Conservation (phyloP, 768 basidiomycete genomes). For the Royoungia palumana region DNA sequence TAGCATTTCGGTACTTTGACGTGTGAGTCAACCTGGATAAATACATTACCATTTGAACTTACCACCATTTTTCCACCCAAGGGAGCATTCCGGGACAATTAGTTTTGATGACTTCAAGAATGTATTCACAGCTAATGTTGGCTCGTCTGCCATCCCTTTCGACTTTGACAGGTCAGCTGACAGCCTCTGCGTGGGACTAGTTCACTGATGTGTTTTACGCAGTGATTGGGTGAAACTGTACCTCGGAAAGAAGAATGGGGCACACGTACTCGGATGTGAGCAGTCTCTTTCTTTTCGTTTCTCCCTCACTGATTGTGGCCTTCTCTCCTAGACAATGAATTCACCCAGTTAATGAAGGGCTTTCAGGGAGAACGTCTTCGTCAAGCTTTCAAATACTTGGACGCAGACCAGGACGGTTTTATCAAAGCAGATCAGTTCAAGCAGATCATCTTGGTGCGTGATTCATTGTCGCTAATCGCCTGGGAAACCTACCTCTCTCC, state of each 20-base stretch:
- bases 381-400: constrained; percentile 92
- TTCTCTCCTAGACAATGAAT: constrained; percentile 72
- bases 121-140: constrained; percentile 80
- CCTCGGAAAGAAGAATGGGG: constrained; percentile 87
- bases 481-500: neutral
- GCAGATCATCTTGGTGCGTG: constrained; percentile 84
- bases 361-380: constrained; percentile 96
- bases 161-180: constrained; percentile 80
- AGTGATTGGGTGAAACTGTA: constrained; percentile 97
- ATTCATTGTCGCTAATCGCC: neutral
- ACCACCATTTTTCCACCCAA: constrained; percentile 31
- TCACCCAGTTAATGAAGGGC: constrained; percentile 98
- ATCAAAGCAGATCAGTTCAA: constrained; percentile 94
- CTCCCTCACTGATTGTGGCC: constrained; percentile 5
- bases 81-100: constrained; percentile 89
- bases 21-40: constrained; percentile 56
- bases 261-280: constrained; percentile 89
- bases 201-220: constrained; percentile 6
- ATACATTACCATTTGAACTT: neutral
- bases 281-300: constrained; percentile 10
- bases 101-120: constrained; percentile 93
- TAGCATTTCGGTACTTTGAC: constrained; percentile 95
- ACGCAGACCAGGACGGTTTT: constrained; percentile 88
- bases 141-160: constrained; percentile 82
- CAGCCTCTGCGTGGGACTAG: neutral